Percentiles rank a stretch among this genome's conserved stretches.
phyloP scores from a whole-genome alignment of 2,329 filamentous ascomycete species.

The Metarhizium guizhouense region DNA sequence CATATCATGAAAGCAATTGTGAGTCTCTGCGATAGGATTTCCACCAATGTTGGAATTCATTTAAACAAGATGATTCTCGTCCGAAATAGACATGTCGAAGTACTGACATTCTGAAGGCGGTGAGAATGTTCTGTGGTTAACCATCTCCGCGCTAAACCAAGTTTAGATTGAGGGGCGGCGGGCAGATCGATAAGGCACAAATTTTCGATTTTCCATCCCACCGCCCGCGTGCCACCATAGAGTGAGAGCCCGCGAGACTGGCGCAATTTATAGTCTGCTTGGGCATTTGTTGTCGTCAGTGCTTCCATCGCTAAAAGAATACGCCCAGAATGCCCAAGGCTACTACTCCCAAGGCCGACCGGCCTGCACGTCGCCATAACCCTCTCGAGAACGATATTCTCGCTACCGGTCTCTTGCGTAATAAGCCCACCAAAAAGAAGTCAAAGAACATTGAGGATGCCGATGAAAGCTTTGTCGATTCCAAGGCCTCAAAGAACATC shows the following conservation, averaged over 20 bases:
- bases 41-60: not conserved
- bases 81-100: not conserved
- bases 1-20: not conserved
- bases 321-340: conserved; percentile 67
- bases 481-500: conserved; percentile 82
- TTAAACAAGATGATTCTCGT: too few species aligned
- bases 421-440: conserved; percentile 64
- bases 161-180: conserved; percentile 25
- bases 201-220: conserved; percentile 23
- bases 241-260: not conserved
- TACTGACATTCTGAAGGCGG: conserved; percentile 16
- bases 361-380: conserved; percentile 66
- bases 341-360: conserved; percentile 46
- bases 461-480: conserved; percentile 69
- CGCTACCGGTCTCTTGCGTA: conserved; percentile 60
- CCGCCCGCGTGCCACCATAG: conserved; percentile 5
- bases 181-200: conserved; percentile 32
- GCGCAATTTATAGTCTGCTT: not conserved
- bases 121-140: conserved; percentile 10
- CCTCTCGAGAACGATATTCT: conserved; percentile 84
- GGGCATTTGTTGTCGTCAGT: not conserved
- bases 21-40: not conserved
- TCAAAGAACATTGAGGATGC: conserved; percentile 52
- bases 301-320: not conserved
- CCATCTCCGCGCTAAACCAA: conserved; percentile 16